Conservation (phyloP, 2,329 filamentous ascomycete species). For the Colletotrichum sp. region DNA sequence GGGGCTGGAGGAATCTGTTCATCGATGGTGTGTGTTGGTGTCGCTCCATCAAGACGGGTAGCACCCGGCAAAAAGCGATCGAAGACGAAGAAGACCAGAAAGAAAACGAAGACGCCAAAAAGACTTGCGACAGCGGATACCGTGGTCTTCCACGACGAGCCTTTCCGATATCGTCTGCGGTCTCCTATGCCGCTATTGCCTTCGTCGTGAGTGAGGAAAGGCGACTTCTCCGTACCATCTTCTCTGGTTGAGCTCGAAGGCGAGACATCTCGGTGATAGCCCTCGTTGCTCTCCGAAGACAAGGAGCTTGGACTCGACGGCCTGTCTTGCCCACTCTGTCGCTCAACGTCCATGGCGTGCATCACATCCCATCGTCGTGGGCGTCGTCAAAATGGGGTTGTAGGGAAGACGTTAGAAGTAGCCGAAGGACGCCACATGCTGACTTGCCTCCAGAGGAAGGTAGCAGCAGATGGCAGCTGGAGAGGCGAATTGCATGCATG, state of each 20-base stretch:
- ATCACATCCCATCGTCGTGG: neutral
- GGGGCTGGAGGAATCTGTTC: slow-evolving; percentile 15
- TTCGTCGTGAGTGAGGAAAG: neutral
- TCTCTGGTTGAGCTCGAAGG: neutral
- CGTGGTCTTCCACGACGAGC: neutral
- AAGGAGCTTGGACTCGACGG: neutral
- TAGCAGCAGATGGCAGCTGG: neutral
- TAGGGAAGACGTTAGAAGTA: neutral
- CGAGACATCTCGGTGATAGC: neutral
- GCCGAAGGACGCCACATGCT: neutral
- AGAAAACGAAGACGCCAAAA: neutral
- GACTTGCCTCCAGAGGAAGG: neutral
- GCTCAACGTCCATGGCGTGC: slow-evolving; percentile 1
- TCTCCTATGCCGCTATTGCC: neutral
- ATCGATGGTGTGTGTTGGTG: neutral
- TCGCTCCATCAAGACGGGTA: neutral
- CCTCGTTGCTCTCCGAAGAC: neutral
- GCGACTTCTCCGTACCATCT: slow-evolving; percentile 5
- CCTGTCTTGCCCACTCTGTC: neutral
- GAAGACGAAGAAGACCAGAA: neutral
- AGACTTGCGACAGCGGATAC: neutral
- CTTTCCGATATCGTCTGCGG: neutral
- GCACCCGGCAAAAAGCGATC: neutral
- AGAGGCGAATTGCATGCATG: neutral
- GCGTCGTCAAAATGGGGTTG: neutral